A percentile compares a stretch with the other conserved stretches of the same genome.
phyloP scores from a whole-genome alignment of 2,329 filamentous ascomycete genomes.

The Colletotrichum musae region DNA sequence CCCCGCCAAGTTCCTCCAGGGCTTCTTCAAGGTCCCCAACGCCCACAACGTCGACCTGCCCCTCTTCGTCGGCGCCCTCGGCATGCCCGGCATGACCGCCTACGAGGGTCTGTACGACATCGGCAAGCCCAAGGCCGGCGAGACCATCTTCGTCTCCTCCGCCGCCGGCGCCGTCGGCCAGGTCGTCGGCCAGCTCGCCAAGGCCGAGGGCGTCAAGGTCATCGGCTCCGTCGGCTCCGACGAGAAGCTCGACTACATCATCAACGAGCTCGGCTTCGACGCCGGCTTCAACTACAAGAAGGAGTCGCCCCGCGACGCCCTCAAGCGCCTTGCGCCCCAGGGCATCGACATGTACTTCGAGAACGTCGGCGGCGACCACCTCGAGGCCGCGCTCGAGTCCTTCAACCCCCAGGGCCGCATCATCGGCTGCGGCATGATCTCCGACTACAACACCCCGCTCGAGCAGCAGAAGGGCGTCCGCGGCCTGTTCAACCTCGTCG shows the following conservation, averaged over 20 bases:
- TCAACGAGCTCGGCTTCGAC: constrained; percentile 66
- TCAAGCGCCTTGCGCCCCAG: constrained; percentile 79
- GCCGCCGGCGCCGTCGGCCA: constrained; percentile 88
- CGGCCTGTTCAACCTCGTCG: constrained; percentile 76
- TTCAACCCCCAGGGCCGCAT: constrained; percentile 77
- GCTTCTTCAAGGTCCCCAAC: constrained; percentile 69
- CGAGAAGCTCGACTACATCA: constrained; percentile 80
- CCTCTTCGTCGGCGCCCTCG: constrained; percentile 80
- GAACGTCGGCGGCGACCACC: constrained; percentile 67
- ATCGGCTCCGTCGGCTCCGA: constrained; percentile 86
- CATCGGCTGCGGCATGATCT: constrained; percentile 78
- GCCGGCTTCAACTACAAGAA: constrained; percentile 91
- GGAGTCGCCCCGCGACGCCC: constrained; percentile 77
- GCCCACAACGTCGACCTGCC: constrained; percentile 75
- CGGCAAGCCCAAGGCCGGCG: constrained; percentile 73
- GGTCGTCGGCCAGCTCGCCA: constrained; percentile 86
- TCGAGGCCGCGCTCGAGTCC: constrained; percentile 60
- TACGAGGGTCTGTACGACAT: constrained; percentile 79
- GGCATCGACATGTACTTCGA: constrained; percentile 80
- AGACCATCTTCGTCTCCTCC: constrained; percentile 86
- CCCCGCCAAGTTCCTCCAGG: constrained; percentile 33
- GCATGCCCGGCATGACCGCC: constrained; percentile 74
- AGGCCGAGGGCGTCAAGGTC: constrained; percentile 83
- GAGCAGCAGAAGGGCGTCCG: constrained; percentile 75
- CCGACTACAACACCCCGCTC: constrained; percentile 76